Base-by-base conservation (phyloP, 2,329 filamentous ascomycete genomes). In the Mariannaea elegans region DNA sequence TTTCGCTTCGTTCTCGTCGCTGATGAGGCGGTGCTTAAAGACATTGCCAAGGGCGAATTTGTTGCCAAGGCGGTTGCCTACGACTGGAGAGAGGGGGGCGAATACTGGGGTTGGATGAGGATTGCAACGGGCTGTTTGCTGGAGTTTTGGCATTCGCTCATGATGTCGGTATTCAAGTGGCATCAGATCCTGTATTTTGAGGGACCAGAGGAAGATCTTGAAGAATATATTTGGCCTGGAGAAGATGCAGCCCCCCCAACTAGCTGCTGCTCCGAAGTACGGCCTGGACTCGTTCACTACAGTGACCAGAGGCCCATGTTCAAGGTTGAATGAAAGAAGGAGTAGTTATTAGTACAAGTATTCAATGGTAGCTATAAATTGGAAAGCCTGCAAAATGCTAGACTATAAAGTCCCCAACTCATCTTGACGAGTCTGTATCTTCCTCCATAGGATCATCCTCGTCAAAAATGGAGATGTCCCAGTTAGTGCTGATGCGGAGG, bases 61-160 rank as follows among this genome's bases (percentile, higher is more conserved):
- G 0, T 63, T 6, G 21, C 63, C 0, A 65, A 65, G n/a, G 24
- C 50, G 1, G 6, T 65, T 3, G 0, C 3, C 5, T 13, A 23
- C 9, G 16, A 32, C 3, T 3, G 51, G 31, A 1, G 29, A 3
- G 41, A 53, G 3, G 4, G 8, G 1, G 16, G 7, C 1, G 19
- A n/a, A 2, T 5, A 39, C 2, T 39, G 9, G 4, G 61, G 50
- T 4, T 64, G 50, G 63, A 7, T 42, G 24, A 39, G 54, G 0
- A 56, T 63, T 38, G 56, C 52, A 2, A 61, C 42, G 3, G 42
- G 62, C 1, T 59, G 51, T 56, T 9, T 65, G 7, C 6, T 65
- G 0, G 53, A 65, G 4, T 6, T 65, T 6, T 65, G 59, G 64
- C 41, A 59, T 7, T 36, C 34, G 12, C 58, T 63, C 10, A 34